Base-by-base conservation (phyloP, 75 land plant species). In the Cryptomeria japonica region DNA sequence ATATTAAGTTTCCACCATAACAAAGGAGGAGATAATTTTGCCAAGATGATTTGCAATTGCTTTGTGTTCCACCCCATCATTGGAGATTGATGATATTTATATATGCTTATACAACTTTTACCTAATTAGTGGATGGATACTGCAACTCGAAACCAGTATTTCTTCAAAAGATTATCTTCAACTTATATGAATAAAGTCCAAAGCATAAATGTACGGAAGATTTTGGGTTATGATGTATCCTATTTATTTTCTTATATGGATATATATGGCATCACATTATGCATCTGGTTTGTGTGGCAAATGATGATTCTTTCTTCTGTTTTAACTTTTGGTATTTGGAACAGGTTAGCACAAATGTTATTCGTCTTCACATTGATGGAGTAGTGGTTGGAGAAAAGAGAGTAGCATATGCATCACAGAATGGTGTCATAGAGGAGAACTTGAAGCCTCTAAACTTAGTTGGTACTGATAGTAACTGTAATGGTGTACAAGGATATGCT, bases 291-390 rank as follows among this genome's bases (percentile, higher is more conserved):
- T 85, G 16, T 53, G 38, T 34, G 36, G 37, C 34, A 85, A 85
- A 58, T 85, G 78, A 37, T 85, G 19, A 19, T 85, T 38, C 4
- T 47, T 36, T 34, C 56, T 88, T 44, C 12, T 47, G n/a, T n/a
- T n/a, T n/a, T n/a, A n/a, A n/a, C 18, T 86, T 46, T 82, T 41
- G 41, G 12, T 49, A 82, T 32, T 19, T 82, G 84, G 49, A 44
- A 75, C 87, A 97, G 99, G 92, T 94, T 37, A 90, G 92, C 56
- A 41, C 72, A 38, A 88, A 87, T 49, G 87, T 90, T 89, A 86
- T 94, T 53, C 92, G 93, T 72, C 94, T 97, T 78, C 90, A 95
- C 76, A 88, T 96, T 77, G 91, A 97, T 92, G 96, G 99, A 51
- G 89, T 88, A 1, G 88, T 96, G 55, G 93, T 93, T 46, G 95